Conservation (phyloP, 176 grass and related monocot species). For the Elymus sibiricus region DNA sequence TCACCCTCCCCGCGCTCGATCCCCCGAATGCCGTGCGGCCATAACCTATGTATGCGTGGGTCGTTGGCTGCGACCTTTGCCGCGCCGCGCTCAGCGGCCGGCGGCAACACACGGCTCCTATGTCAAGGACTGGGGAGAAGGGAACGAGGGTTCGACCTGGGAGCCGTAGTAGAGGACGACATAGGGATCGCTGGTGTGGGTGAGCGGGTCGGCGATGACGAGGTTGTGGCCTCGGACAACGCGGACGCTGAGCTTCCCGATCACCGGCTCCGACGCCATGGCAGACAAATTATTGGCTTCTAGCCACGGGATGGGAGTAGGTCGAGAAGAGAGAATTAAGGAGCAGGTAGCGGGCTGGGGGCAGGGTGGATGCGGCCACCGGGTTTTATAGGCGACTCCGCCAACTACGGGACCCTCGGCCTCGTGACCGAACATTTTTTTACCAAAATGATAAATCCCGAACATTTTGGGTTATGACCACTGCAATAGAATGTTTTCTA, state of each 20-base stretch:
- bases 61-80: background rate
- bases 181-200: slow-evolving; percentile 86
- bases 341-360: background rate
- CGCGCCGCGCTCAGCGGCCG: background rate
- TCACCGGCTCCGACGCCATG: slow-evolving; percentile 38
- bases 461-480: no score
- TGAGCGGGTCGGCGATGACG: slow-evolving; percentile 48
- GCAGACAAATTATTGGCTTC: background rate
- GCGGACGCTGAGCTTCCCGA: slow-evolving; percentile 53
- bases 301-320: background rate
- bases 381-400: slow-evolving; percentile 20
- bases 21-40: no score
- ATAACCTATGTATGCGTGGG: background rate
- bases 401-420: background rate
- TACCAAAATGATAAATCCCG: no score
- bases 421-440: no score
- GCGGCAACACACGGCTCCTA: background rate
- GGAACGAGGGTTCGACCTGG: slow-evolving; percentile 33
- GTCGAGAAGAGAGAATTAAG: background rate
- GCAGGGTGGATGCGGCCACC: slow-evolving; percentile 18
- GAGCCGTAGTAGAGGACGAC: slow-evolving; percentile 58
- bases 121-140: background rate
- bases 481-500: no score
- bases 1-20: background rate
- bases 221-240: slow-evolving; percentile 53